Conservation (phyloP, 495 filamentous ascomycete genomes). For the Hypoxylon intermedium region DNA sequence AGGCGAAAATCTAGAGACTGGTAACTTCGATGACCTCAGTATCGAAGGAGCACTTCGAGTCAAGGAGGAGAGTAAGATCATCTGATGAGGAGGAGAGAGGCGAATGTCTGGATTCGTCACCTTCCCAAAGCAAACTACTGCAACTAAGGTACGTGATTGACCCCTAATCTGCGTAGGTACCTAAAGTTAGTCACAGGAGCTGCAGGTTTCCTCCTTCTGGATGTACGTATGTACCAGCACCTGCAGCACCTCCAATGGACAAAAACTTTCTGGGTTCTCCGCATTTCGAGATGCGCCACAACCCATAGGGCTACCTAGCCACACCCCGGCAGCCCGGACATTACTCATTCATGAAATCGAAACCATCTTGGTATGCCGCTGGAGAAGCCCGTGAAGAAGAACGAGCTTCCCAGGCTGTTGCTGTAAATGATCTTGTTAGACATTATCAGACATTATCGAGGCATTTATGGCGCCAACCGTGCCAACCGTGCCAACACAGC, state of each 20-base stretch:
- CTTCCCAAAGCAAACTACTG: conserved; percentile 7
- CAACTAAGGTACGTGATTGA: too few species aligned
- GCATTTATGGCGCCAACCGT: too few species aligned
- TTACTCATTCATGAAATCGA: too few species aligned
- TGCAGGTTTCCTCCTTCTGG: conserved; percentile 2
- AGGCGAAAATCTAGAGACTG: conserved; percentile 11
- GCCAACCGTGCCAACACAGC: too few species aligned
- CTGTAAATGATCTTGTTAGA: too few species aligned
- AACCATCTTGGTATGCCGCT: too few species aligned
- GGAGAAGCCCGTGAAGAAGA: too few species aligned
- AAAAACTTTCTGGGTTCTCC: too few species aligned
- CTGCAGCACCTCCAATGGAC: too few species aligned
- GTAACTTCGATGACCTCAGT: conserved; percentile 24
- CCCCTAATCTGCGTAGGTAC: conserved; percentile 22
- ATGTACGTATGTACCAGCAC: too few species aligned
- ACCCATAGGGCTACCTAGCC: not conserved
- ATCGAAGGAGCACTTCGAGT: conserved; percentile 39
- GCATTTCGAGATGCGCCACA: conserved; percentile 19
- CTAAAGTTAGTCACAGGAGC: conserved; percentile 14
- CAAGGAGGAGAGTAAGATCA: conserved; percentile 34
- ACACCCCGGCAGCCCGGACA: not conserved
- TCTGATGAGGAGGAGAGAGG: conserved; percentile 25
- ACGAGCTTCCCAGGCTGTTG: too few species aligned
- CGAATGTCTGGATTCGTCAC: not conserved
- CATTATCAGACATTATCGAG: too few species aligned